A percentile compares a stretch with the other conserved stretches of the same genome.
Evolutionary conservation across 2,329 filamentous ascomycete species (phyloP).

Genomic region (Sarocladium brachiariae): DNA sequence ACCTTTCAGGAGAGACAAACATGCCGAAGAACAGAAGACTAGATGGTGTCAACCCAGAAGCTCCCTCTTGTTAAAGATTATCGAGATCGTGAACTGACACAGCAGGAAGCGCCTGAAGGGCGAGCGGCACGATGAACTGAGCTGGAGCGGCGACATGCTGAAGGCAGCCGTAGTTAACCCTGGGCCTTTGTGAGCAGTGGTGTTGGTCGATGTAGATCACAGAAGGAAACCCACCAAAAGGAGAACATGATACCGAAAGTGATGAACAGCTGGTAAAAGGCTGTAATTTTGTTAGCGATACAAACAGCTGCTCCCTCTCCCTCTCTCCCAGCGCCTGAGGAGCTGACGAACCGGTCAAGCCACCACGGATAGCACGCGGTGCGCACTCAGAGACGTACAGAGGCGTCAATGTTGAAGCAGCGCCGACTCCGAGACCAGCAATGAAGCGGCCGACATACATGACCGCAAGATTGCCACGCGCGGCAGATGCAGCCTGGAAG

Average conservation of each 20-base stretch:
- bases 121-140: constrained; percentile 55
- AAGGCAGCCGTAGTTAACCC: constrained; percentile 48
- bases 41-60: constrained; percentile 3
- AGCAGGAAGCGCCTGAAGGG: constrained; percentile 58
- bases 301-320: no score
- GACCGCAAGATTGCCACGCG: constrained; percentile 45
- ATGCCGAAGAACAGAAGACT: constrained; percentile 52
- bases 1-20: constrained; percentile 48
- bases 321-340: no score
- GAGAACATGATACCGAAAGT: constrained; percentile 36
- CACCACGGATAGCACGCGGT: constrained; percentile 43
- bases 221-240: constrained; percentile 27
- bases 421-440: constrained; percentile 42
- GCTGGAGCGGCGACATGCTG: constrained; percentile 39
- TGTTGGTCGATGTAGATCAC: background rate
- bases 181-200: constrained; percentile 27
- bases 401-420: constrained; percentile 38
- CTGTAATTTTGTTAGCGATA: constrained; percentile 17
- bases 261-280: constrained; percentile 44
- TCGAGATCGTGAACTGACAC: constrained; percentile 26
- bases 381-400: constrained; percentile 43
- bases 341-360: constrained; percentile 36
- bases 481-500: constrained; percentile 54
- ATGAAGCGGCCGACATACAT: constrained; percentile 61
- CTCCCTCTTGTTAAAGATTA: background rate